These are phyloP conservation scores for Fusarium nodosum DNA, from an alignment of 2,329 filamentous ascomycete genomes.

Conservation along the genomic window DNA sequence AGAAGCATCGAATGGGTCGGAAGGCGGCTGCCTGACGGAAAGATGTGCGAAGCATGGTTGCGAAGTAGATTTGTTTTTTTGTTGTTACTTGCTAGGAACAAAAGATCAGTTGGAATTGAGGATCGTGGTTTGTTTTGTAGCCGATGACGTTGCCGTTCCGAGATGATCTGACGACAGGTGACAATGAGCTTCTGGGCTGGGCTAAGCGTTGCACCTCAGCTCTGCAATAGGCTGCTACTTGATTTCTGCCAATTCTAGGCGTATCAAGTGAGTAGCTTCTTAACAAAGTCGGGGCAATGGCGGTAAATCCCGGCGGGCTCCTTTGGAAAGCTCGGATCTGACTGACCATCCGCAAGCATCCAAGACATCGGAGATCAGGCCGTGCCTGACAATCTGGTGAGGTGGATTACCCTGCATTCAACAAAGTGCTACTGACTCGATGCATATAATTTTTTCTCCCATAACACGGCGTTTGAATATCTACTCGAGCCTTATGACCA, in stretches of 20 bases:
- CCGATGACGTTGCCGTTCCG: slow-evolving; percentile 49
- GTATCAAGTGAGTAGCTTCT: slow-evolving; percentile 16
- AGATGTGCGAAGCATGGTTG: slow-evolving; percentile 76
- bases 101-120: slow-evolving; percentile 18
- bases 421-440: not conserved
- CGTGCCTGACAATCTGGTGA: slow-evolving; percentile 5
- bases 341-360: slow-evolving; percentile 31
- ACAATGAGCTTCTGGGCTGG: slow-evolving; percentile 31
- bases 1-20: slow-evolving; percentile 72
- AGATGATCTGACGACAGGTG: slow-evolving; percentile 47
- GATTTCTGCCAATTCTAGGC: fast-evolving
- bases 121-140: slow-evolving; percentile 39
- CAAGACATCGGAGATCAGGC: slow-evolving; percentile 32
- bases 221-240: slow-evolving; percentile 36
- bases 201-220: slow-evolving; percentile 10
- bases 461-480: not conserved
- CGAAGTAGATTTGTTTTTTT: slow-evolving; percentile 23
- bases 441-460: not conserved
- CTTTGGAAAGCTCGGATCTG: slow-evolving; percentile 41
- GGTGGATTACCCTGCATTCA: slow-evolving; percentile 15
- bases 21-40: slow-evolving; percentile 68
- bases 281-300: slow-evolving; percentile 29
- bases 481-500: not conserved
- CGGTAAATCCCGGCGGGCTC: slow-evolving; percentile 48
- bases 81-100: slow-evolving; percentile 27